phyloP scores from a whole-genome alignment of 495 filamentous ascomycete species.

The Friedmanniomyces simplex region DNA sequence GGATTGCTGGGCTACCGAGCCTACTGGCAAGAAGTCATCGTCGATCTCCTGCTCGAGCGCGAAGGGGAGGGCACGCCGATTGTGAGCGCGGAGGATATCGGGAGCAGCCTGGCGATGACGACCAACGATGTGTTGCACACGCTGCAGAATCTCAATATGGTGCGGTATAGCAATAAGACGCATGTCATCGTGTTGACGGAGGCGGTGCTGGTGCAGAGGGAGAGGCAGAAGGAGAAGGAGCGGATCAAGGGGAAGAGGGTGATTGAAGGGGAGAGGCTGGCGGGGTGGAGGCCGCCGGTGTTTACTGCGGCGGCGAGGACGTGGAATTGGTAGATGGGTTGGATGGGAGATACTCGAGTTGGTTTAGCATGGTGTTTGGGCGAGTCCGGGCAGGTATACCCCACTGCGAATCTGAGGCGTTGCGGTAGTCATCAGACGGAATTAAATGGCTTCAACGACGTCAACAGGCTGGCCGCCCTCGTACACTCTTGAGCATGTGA shows the following conservation, averaged over 20 bases:
- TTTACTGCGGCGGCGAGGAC: slow-evolving; percentile 81
- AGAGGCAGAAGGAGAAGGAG: slow-evolving; percentile 57
- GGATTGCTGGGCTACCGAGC: slow-evolving; percentile 86
- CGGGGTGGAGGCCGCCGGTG: slow-evolving; percentile 85
- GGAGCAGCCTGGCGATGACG: slow-evolving; percentile 76
- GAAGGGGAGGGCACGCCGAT: slow-evolving; percentile 45
- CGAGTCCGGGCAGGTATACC: background rate
- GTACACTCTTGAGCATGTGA: too few relatives aligned
- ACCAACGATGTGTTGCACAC: slow-evolving; percentile 91
- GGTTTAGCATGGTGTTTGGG: background rate
- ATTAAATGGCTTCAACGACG: too few relatives aligned
- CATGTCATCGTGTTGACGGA: slow-evolving; percentile 83
- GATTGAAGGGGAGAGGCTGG: slow-evolving; percentile 67
- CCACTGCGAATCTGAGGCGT: background rate
- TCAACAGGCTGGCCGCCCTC: too few relatives aligned
- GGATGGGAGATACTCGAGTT: background rate
- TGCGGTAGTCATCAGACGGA: too few relatives aligned
- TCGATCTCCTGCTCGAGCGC: slow-evolving; percentile 59
- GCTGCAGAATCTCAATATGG: slow-evolving; percentile 83
- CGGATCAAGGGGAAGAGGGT: slow-evolving; percentile 38
- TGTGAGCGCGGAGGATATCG: slow-evolving; percentile 72
- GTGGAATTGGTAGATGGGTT: slow-evolving; percentile 73
- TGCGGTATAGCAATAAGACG: slow-evolving; percentile 81
- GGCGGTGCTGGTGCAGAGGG: slow-evolving; percentile 65
- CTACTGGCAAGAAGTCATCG: slow-evolving; percentile 91